A percentile compares a stretch with the other conserved stretches of the same genome.
Conservation (phyloP, 306 rosid genomes). For the Casuarina cunninghamiana region DNA sequence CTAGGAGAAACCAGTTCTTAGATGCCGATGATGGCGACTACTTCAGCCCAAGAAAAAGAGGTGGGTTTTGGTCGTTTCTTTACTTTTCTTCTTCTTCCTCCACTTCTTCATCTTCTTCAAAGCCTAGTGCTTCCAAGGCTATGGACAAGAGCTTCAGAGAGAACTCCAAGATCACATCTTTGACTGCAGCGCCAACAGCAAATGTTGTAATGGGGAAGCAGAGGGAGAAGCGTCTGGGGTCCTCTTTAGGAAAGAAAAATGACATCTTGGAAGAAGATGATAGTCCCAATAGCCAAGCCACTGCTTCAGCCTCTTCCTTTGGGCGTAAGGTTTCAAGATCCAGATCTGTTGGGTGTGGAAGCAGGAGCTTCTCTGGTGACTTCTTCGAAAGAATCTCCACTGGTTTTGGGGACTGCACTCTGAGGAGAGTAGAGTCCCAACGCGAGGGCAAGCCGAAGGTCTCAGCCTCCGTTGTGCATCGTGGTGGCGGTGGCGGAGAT, state of each 20-base stretch:
- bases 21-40: conserved; percentile 32
- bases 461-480: conserved; percentile 15
- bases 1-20: conserved; percentile 40
- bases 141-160: conserved; percentile 4
- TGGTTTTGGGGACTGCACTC: conserved; percentile 95
- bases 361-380: conserved; percentile 93
- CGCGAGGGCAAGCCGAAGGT: conserved; percentile 70
- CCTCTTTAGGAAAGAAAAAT: conserved; percentile 14
- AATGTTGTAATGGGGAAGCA: conserved; percentile 2
- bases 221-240: conserved; percentile 13
- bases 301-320: conserved; percentile 64
- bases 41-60: conserved; percentile 60
- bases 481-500: conserved; percentile 14
- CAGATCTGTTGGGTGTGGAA: conserved; percentile 96
- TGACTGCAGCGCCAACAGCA: neutral
- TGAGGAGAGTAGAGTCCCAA: conserved; percentile 85
- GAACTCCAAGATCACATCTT: conserved; percentile 19
- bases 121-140: conserved; percentile 25
- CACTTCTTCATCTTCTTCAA: conserved; percentile 16
- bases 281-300: conserved; percentile 42
- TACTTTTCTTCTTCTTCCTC: conserved; percentile 52
- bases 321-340: conserved; percentile 94
- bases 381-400: conserved; percentile 95
- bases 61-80: conserved; percentile 90
- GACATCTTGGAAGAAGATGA: conserved; percentile 41